A percentile compares a stretch with the other conserved stretches of the same genome.
Evolutionary conservation across 2,329 filamentous ascomycete species (phyloP).

Genomic region (Talaromyces sp.): DNA sequence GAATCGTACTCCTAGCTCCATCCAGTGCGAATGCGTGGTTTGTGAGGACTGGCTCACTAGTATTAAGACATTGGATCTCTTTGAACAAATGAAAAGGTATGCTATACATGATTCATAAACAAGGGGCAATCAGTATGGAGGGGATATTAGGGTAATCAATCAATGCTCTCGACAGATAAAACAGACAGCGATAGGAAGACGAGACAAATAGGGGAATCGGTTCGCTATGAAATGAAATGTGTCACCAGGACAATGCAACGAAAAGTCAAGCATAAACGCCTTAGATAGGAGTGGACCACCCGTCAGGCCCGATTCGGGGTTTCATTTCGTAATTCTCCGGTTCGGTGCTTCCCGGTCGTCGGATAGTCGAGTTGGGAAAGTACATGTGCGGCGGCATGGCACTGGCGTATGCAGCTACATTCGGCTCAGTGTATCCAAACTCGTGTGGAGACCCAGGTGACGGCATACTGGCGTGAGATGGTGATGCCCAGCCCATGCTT

Average conservation of each 20-base stretch:
- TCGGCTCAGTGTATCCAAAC: conserved; percentile 77
- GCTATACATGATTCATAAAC: conserved; percentile 6
- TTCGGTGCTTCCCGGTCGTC: conserved; percentile 72
- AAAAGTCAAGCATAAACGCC: conserved; percentile 9
- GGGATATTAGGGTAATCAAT: not conserved
- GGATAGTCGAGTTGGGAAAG: conserved; percentile 65
- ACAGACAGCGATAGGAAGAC: not conserved
- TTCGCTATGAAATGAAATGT: conserved; percentile 1
- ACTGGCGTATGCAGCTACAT: conserved; percentile 49
- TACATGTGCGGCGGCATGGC: conserved; percentile 62
- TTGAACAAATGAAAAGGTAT: conserved; percentile 19
- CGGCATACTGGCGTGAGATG: conserved; percentile 68
- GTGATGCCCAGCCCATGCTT: conserved; percentile 80
- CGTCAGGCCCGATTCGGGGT: conserved; percentile 39
- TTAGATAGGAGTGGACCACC: conserved; percentile 38
- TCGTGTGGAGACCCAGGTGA: conserved; percentile 68
- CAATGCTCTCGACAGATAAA: not conserved
- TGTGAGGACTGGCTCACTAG: conserved; percentile 11
- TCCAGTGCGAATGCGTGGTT: conserved; percentile 15
- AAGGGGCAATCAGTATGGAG: not conserved
- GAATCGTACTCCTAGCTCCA: conserved; percentile 13
- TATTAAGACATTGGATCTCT: conserved; percentile 7
- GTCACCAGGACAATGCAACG: conserved; percentile 21
- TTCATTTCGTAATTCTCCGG: conserved; percentile 64
- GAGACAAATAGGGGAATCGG: not conserved